Percentiles rank a stretch among this genome's conserved stretches.
Conservation (phyloP, 805 yeast genomes). For the Scheffersomyces stipitis region DNA sequence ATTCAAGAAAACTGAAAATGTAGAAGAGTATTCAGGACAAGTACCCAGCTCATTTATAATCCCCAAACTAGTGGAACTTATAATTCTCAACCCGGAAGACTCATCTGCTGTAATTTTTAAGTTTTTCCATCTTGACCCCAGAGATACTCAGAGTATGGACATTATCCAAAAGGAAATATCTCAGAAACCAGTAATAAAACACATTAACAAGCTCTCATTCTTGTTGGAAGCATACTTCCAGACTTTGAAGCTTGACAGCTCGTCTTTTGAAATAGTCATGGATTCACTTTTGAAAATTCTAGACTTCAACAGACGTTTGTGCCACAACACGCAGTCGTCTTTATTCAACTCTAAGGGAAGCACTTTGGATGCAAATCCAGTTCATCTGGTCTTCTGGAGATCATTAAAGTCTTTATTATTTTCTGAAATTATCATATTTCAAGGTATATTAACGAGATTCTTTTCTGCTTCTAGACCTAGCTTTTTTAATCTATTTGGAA, state of each 20-base stretch:
- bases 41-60: slow-evolving; percentile 19
- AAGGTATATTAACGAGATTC: slow-evolving; percentile 45
- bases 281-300: slow-evolving; percentile 21
- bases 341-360: slow-evolving; percentile 10
- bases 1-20: slow-evolving; percentile 21
- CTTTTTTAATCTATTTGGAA: slow-evolving; percentile 10
- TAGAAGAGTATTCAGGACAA: slow-evolving; percentile 18
- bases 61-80: slow-evolving; percentile 16
- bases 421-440: slow-evolving; percentile 49
- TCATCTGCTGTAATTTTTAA: slow-evolving; percentile 13
- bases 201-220: slow-evolving; percentile 49
- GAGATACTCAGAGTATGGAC: slow-evolving; percentile 11
- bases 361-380: slow-evolving; percentile 3
- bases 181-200: slow-evolving; percentile 45
- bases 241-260: slow-evolving; percentile 10
- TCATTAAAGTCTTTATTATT: slow-evolving; percentile 44
- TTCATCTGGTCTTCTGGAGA: slow-evolving; percentile 33
- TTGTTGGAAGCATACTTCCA: slow-evolving; percentile 38
- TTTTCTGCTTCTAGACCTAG: slow-evolving; percentile 16
- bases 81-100: slow-evolving; percentile 14
- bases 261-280: slow-evolving; percentile 17
- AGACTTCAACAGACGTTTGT: slow-evolving; percentile 26
- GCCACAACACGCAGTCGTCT: slow-evolving; percentile 13
- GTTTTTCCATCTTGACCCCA: slow-evolving; percentile 14
- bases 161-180: slow-evolving; percentile 10